Evolutionary conservation across 2,329 filamentous ascomycete genomes (phyloP), one percentile per base, ranked within the genome.

Genomic region (Lasiodiplodia gonubiensis): DNA sequence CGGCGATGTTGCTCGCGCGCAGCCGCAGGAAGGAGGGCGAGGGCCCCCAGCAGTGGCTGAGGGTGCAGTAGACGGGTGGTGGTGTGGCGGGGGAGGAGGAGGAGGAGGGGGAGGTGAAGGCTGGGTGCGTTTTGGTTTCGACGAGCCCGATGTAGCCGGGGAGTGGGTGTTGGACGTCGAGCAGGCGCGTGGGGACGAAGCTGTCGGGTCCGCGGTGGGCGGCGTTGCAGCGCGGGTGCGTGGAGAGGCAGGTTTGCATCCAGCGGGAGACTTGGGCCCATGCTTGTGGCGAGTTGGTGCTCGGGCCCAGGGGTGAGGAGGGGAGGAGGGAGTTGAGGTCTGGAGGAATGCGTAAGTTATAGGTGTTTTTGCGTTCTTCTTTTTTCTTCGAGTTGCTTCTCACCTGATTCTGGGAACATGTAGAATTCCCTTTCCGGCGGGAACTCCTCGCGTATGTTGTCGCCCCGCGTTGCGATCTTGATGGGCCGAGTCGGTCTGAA

Each of bases 341-440:
- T 46, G 42, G 10, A 10, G n/a, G 10, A 2, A 8, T n/a, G 42
- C 10, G 42, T 46, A 10, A 46, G 42, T 21, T 39, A 0, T 3
- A 21, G 7, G 42, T 4, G n/a, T 2, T 18, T 42, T 6, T 42
- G 39, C 16, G 6, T 2, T 18, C 2, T 42, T 42, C 35, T 39
- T 39, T 39, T 16, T 39, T 37, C 8, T 39, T 39, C n/a, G n/a
- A n/a, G 1, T 39, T 39, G 11, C 35, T 16, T 49, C 49, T 52
- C 49, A 55, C 53, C 53, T 18, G 25, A n/a, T 10, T 55, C 53
- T 37, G 53, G 53, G n/a, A 25, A 37, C 53, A 57, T n/a, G 53
- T 37, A 57, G 33, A 57, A 57, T 8, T 35, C 33, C 11, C 33
- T 57, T 3, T 57, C 53, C n/a, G 18, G 53, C 6, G 30, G 53